phyloP scores from a whole-genome alignment of 2,329 filamentous ascomycete genomes.

The Leptosphaerulina australis region DNA sequence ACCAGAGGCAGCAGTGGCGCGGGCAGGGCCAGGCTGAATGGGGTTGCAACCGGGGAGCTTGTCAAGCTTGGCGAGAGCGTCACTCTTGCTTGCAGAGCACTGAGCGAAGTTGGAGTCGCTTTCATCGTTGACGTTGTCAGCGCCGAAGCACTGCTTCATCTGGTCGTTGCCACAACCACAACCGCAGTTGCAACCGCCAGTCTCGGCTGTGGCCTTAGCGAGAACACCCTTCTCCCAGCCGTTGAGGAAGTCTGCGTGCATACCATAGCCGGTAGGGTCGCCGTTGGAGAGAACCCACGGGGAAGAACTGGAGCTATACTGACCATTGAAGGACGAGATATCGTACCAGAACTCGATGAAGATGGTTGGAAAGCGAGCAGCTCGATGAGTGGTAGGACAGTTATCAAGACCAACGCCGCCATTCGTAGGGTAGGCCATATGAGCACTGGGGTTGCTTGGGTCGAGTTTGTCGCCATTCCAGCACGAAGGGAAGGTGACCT shows the following conservation, averaged over 20 bases:
- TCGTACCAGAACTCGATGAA: conserved; percentile 52
- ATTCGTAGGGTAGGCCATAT: conserved; percentile 50
- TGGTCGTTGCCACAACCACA: conserved; percentile 45
- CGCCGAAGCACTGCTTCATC: conserved; percentile 48
- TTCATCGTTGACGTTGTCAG: conserved; percentile 43
- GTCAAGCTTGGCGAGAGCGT: conserved; percentile 29
- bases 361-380: conserved; percentile 45
- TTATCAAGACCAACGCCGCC: conserved; percentile 39
- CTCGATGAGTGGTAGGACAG: conserved; percentile 41
- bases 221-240: conserved; percentile 48
- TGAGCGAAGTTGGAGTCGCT: conserved; percentile 33
- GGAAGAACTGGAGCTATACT: conserved; percentile 37
- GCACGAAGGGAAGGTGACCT: conserved; percentile 47
- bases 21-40: conserved; percentile 44
- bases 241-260: conserved; percentile 49
- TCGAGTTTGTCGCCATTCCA: conserved; percentile 47
- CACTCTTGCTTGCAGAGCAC: conserved; percentile 33
- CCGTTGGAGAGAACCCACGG: conserved; percentile 48
- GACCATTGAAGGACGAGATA: conserved; percentile 40
- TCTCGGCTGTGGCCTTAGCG: conserved; percentile 41
- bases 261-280: conserved; percentile 46
- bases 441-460: conserved; percentile 39
- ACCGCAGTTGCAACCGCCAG: conserved; percentile 47
- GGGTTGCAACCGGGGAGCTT: conserved; percentile 49
- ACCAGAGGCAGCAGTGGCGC: conserved; percentile 36